A percentile compares a stretch with the other conserved stretches of the same genome.
phyloP scores from a whole-genome alignment of 2,329 filamentous ascomycete species.

The Didymella arachidicola region DNA sequence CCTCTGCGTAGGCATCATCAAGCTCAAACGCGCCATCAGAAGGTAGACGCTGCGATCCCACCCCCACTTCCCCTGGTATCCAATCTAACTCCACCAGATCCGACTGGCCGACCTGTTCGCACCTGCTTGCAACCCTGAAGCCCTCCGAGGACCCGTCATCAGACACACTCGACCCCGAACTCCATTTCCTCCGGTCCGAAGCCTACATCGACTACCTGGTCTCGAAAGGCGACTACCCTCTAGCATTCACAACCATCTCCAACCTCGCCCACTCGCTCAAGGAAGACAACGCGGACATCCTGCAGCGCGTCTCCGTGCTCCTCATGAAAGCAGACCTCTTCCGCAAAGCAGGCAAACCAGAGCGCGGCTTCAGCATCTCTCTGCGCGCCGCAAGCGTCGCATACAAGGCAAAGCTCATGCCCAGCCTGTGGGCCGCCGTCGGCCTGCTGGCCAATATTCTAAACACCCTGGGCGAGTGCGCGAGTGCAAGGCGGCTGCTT shows the following conservation, averaged over 20 bases:
- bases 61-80: not conserved
- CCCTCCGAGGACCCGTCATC: conserved; percentile 50
- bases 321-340: conserved; percentile 76
- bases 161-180: conserved; percentile 63
- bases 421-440: conserved; percentile 75
- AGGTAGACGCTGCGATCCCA: conserved; percentile 41
- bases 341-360: conserved; percentile 70
- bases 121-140: conserved; percentile 65
- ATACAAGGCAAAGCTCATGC: conserved; percentile 72
- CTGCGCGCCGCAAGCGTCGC: conserved; percentile 78
- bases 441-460: conserved; percentile 73
- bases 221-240: conserved; percentile 60
- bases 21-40: conserved; percentile 69
- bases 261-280: conserved; percentile 59
- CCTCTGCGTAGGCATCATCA: conserved; percentile 71
- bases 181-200: conserved; percentile 65
- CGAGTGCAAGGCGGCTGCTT: conserved; percentile 69
- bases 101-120: conserved; percentile 64
- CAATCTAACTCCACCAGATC: conserved; percentile 51
- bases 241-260: conserved; percentile 64
- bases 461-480: conserved; percentile 73
- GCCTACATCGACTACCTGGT: conserved; percentile 67
- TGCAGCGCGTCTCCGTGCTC: conserved; percentile 74
- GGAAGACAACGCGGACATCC: conserved; percentile 67
- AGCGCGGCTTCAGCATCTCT: conserved; percentile 78